Evolutionary conservation across 2,329 filamentous ascomycete genomes (phyloP).

Genomic region (Colletotrichum lini): DNA sequence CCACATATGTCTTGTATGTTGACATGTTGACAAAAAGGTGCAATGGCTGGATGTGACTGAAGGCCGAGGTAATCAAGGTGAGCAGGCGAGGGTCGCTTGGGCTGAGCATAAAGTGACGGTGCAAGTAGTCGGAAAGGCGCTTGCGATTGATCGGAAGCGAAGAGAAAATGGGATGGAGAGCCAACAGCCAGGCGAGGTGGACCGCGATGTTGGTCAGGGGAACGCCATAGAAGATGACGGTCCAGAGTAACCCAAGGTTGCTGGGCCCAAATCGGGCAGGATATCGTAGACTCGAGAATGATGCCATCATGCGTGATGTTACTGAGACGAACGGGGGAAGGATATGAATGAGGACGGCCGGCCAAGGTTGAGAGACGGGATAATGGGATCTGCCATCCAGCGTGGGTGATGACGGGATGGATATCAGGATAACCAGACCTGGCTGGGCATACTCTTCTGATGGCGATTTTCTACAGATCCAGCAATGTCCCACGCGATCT

Average conservation of each 20-base stretch:
- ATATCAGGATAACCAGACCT: too few species aligned
- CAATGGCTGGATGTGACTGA: slow-evolving; percentile 36
- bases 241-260: slow-evolving; percentile 18
- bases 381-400: neutral
- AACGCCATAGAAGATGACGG: slow-evolving; percentile 28
- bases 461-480: too few species aligned
- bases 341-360: neutral
- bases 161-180: slow-evolving; percentile 33
- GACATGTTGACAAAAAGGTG: slow-evolving; percentile 37
- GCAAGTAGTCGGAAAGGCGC: slow-evolving; percentile 22
- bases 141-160: slow-evolving; percentile 24
- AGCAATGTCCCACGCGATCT: too few species aligned
- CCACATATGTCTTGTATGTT: slow-evolving; percentile 33
- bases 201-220: slow-evolving; percentile 27
- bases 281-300: slow-evolving; percentile 12
- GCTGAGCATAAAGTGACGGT: slow-evolving; percentile 33
- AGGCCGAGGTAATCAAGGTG: slow-evolving; percentile 32
- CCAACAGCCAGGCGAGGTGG: slow-evolving; percentile 37
- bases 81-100: slow-evolving; percentile 14
- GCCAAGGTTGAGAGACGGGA: neutral
- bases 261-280: neutral
- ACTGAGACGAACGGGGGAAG: neutral
- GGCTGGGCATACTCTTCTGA: too few species aligned
- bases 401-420: too few species aligned
- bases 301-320: slow-evolving; percentile 12